Conservation (phyloP, 257 asterid species). For the Fraxinus americana region DNA sequence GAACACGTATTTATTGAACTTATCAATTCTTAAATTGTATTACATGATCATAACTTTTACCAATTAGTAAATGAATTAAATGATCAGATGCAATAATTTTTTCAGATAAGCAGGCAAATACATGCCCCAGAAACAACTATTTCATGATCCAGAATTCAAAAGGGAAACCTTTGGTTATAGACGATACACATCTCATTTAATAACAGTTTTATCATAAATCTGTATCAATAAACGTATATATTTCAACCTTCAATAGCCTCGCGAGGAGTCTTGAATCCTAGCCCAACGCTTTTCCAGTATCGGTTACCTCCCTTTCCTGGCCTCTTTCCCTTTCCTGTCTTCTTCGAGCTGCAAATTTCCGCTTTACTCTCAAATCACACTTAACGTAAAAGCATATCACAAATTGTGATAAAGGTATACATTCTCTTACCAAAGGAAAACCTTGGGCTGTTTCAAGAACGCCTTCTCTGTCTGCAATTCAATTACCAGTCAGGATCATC, state of each 20-base stretch:
- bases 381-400: background rate
- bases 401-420: background rate
- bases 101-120: background rate
- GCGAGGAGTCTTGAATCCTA: slow-evolving; percentile 49
- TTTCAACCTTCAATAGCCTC: slow-evolving; percentile 40
- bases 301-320: slow-evolving; percentile 51
- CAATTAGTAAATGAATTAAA: background rate
- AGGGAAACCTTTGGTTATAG: background rate
- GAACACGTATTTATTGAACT: background rate
- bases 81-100: background rate
- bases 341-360: slow-evolving; percentile 36
- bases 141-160: background rate
- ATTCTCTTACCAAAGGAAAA: slow-evolving; percentile 33
- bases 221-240: background rate
- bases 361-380: background rate
- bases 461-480: slow-evolving; percentile 46
- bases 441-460: slow-evolving; percentile 48
- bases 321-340: slow-evolving; percentile 39
- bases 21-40: background rate
- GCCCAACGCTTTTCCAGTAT: slow-evolving; percentile 39
- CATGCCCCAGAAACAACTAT: background rate
- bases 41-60: background rate
- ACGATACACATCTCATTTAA: background rate
- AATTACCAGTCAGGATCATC: background rate
- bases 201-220: background rate